Evolutionary conservation across 441 rosid species (phyloP).

Genomic region (Populus hybrid): DNA sequence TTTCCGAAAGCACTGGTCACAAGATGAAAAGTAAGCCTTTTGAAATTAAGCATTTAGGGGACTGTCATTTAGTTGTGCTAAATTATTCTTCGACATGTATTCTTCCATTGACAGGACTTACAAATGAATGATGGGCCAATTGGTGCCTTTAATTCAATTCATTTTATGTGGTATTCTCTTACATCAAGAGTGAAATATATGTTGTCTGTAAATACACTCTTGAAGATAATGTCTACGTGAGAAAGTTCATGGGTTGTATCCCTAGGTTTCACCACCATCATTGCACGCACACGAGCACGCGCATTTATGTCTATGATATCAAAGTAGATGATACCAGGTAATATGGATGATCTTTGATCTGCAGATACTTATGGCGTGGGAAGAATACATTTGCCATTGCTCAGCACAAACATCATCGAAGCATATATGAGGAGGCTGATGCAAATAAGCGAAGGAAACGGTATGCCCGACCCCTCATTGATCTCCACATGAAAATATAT

Average conservation of each 20-base stretch:
- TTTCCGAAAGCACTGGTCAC: background rate
- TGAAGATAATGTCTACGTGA: too few relatives aligned
- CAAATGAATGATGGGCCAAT: background rate
- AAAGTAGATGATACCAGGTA: conserved; percentile 1
- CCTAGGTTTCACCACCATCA: background rate
- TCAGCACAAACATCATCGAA: conserved; percentile 87
- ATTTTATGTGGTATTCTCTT: background rate
- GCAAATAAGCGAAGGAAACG: conserved; percentile 92
- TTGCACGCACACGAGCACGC: background rate
- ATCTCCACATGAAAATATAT: conserved; percentile 93
- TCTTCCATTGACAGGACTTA: background rate
- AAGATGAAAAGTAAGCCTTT: background rate
- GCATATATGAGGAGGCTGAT: conserved; percentile 93
- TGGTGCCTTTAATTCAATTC: background rate
- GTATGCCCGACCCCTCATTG: conserved; percentile 90
- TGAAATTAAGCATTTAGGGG: background rate
- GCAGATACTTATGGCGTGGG: conserved; percentile 91
- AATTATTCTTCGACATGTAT: background rate
- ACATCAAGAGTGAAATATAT: background rate
- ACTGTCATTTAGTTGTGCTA: background rate
- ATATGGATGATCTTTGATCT: conserved; percentile 9
- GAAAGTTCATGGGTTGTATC: background rate
- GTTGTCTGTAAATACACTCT: background rate
- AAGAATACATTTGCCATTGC: conserved; percentile 90
- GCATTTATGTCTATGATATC: conserved; percentile 1